Percentiles rank a stretch among this genome's conserved stretches.
Conservation (phyloP, 2,329 filamentous ascomycete genomes). For the Colletotrichum brevisporum region DNA sequence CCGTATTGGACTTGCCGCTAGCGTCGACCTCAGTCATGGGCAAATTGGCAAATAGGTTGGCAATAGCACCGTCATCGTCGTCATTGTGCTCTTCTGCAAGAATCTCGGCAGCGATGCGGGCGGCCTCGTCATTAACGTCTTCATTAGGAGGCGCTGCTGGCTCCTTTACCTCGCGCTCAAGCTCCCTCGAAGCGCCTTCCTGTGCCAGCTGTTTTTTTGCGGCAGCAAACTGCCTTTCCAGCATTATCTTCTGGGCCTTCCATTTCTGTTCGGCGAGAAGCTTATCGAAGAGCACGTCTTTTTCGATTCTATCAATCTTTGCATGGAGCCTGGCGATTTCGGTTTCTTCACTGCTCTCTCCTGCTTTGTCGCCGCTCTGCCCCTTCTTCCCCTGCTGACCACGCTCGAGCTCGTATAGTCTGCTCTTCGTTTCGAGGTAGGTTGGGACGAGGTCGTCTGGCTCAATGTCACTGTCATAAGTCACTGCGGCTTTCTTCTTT, state of each 20-base stretch:
- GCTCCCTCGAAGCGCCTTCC: conserved; percentile 47
- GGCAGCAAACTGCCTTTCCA: conserved; percentile 74
- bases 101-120: conserved; percentile 71
- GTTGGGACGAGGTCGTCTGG: conserved; percentile 81
- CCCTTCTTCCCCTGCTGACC: conserved; percentile 58
- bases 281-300: conserved; percentile 81
- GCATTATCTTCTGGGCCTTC: conserved; percentile 69
- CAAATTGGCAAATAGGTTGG: conserved; percentile 71
- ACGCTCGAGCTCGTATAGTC: conserved; percentile 73
- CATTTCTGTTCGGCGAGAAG: conserved; percentile 75
- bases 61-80: conserved; percentile 67
- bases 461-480: conserved; percentile 79
- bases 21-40: conserved; percentile 72
- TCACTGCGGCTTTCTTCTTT: conserved; percentile 60
- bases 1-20: conserved; percentile 71
- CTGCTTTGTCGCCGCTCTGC: conserved; percentile 52
- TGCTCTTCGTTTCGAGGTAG: conserved; percentile 82
- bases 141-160: conserved; percentile 52
- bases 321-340: conserved; percentile 76
- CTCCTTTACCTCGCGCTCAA: conserved; percentile 37
- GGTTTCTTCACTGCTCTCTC: conserved; percentile 61
- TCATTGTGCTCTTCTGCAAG: conserved; percentile 66
- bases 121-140: conserved; percentile 69
- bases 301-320: conserved; percentile 83
- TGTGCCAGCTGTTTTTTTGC: conserved; percentile 58